Evolutionary conservation across 2,329 filamentous ascomycete species (phyloP), one percentile per base, ranked within the genome.

Genomic region (Trichocomaceae sp.): DNA sequence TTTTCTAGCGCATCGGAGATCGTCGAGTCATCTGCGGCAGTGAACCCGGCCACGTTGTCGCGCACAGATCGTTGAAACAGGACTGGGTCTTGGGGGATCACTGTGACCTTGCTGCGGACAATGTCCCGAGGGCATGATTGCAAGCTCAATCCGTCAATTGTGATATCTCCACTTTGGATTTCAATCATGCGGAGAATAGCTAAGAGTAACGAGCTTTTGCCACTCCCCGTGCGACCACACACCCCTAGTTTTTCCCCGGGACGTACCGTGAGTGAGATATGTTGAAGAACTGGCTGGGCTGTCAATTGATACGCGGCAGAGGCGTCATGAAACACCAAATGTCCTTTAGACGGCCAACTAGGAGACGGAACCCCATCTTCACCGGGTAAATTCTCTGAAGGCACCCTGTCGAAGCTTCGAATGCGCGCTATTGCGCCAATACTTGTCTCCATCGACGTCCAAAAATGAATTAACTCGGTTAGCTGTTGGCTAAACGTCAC

Each of bases 371-470:
- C 20, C 6, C 50, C 5, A 20, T 46, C 7, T 31, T 55, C 47
- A 1, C 12, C 9, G 0, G 39, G 52, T 3, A 50, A 81, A 65
- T 22, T 75, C 61, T 17, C 72, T 66, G 52, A 80, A 67, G 2
- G 77, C 72, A 37, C 62, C 61, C 59, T 68, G 0, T 70, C 72
- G 57, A 83, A 83, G 9, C 72, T 70, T 61, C 77, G 79, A 57
- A 83, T 73, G 19, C 81, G 73, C 3, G 76, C 70, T 6, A 84
- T 74, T 9, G 80, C 80, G 5, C 81, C 81, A 41, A 84, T 75
- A 33, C 76, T 75, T 0, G 80, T 83, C 59, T 84, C 82, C 13
- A 84, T 67, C 37, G 74, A 72, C 0, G 80, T 83, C 79, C 80
- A 84, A 49, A 72, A 75, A 20, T 71, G 71, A 7, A 81, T 70